A percentile compares a stretch with the other conserved stretches of the same genome.
Conservation (phyloP, 202 grass and related monocot species). For the Alloteropsis angusta region DNA sequence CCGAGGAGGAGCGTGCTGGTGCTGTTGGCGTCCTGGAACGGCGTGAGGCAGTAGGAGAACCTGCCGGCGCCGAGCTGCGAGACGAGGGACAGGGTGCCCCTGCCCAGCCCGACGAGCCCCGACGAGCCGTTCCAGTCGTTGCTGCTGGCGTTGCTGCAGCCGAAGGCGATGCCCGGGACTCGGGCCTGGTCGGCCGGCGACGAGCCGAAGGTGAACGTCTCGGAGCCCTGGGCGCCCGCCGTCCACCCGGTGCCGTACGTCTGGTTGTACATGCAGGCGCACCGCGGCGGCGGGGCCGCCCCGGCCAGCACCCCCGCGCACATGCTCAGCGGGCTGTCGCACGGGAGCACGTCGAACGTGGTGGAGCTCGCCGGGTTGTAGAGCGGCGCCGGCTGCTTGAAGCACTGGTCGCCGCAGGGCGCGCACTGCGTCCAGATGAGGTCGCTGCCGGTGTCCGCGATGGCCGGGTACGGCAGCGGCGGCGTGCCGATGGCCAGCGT, state of each 20-base stretch:
- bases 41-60: slow-evolving; percentile 81
- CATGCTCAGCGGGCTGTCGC: slow-evolving; percentile 37
- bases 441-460: slow-evolving; percentile 73
- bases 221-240: slow-evolving; percentile 30
- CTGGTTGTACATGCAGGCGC: slow-evolving; percentile 41
- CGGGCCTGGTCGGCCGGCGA: not conserved
- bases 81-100: slow-evolving; percentile 39
- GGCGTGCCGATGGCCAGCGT: slow-evolving; percentile 55
- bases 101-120: slow-evolving; percentile 47
- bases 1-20: slow-evolving; percentile 60
- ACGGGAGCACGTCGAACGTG: slow-evolving; percentile 47
- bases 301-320: slow-evolving; percentile 7
- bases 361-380: slow-evolving; percentile 54
- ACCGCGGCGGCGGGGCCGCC: not conserved
- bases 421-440: slow-evolving; percentile 76
- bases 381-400: slow-evolving; percentile 32
- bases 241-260: slow-evolving; percentile 47
- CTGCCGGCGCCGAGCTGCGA: slow-evolving; percentile 42
- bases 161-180: slow-evolving; percentile 28
- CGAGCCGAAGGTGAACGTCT: slow-evolving; percentile 59
- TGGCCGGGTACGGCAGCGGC: slow-evolving; percentile 33
- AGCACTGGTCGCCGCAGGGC: slow-evolving; percentile 41
- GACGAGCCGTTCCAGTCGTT: slow-evolving; percentile 33
- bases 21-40: slow-evolving; percentile 37
- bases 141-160: slow-evolving; percentile 49